Evolutionary conservation across 1,284 basidiomycete species (phyloP).

Genomic region (Volvariella surrecta): DNA sequence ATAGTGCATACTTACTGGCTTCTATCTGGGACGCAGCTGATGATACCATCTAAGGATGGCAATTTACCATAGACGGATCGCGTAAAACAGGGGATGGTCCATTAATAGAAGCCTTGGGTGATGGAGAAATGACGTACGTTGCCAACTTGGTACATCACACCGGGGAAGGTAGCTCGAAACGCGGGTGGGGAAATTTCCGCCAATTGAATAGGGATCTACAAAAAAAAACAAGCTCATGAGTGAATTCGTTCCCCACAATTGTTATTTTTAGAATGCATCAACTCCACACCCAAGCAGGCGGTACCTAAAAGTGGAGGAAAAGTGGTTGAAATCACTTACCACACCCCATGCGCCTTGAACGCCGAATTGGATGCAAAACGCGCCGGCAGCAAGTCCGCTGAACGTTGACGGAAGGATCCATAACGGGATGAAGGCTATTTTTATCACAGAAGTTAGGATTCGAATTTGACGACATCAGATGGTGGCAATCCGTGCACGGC

Average conservation of each 20-base stretch:
- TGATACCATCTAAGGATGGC: conserved; percentile 66
- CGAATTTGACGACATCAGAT: conserved; percentile 11
- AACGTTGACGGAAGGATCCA: conserved; percentile 79
- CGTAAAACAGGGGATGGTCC: no score
- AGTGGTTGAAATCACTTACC: conserved; percentile 25
- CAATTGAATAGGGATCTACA: conserved; percentile 81
- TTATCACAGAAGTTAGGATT: conserved; percentile 5
- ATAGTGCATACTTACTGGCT: no score
- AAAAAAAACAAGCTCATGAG: no score
- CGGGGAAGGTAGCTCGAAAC: conserved; percentile 90
- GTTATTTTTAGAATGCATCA: no score
- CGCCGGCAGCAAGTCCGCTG: conserved; percentile 60
- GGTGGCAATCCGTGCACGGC: not conserved
- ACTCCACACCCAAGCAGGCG: no score
- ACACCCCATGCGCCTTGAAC: conserved; percentile 83
- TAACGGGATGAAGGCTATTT: conserved; percentile 63
- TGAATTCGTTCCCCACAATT: not conserved
- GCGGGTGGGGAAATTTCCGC: conserved; percentile 88
- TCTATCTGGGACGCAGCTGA: conserved; percentile 89
- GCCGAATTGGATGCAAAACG: conserved; percentile 82
- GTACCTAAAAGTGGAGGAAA: not conserved
- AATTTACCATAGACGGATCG: no score
- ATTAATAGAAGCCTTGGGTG: conserved; percentile 8
- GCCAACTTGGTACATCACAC: conserved; percentile 85
- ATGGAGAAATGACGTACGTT: conserved; percentile 30